These are phyloP conservation scores for Solanum pinnatisectum DNA, from an alignment of 257 asterid species.

Conservation along the genomic window DNA sequence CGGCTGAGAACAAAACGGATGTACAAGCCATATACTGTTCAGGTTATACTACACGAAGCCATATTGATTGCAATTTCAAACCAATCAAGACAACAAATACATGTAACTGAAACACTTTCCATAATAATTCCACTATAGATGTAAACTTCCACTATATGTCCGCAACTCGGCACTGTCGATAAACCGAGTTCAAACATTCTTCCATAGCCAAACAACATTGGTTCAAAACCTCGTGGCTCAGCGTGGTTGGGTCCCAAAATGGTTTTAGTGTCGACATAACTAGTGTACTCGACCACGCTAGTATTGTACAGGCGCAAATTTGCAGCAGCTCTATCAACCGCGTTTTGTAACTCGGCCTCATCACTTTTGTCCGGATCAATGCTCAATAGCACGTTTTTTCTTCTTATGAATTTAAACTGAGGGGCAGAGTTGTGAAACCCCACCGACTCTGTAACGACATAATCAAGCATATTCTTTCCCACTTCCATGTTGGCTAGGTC, in stretches of 20 bases:
- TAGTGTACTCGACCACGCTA: constrained; percentile 57
- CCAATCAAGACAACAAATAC: too few species aligned
- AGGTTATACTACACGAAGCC: too few species aligned
- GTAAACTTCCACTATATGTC: too few species aligned
- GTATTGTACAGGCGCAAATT: constrained; percentile 24
- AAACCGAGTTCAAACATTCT: constrained; percentile 63
- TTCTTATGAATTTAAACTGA: constrained; percentile 53
- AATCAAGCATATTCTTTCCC: constrained; percentile 78
- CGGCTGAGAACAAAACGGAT: too few species aligned
- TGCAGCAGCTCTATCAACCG: constrained; percentile 38
- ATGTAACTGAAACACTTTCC: neutral
- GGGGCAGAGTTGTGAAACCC: constrained; percentile 65
- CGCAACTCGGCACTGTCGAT: constrained; percentile 69
- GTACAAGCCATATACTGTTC: too few species aligned
- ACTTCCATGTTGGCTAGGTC: constrained; percentile 55
- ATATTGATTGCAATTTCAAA: too few species aligned
- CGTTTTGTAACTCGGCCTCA: constrained; percentile 62
- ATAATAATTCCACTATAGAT: constrained; percentile 54
- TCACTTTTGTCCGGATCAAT: constrained; percentile 72
- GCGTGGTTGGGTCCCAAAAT: constrained; percentile 51
- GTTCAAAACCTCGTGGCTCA: constrained; percentile 26
- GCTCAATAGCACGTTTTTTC: constrained; percentile 59
- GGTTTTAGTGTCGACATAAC: constrained; percentile 42
- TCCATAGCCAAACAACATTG: constrained; percentile 53
- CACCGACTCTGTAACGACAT: constrained; percentile 76